Percentiles rank a stretch among this genome's conserved stretches.
Evolutionary conservation across 768 basidiomycete species (phyloP).

Genomic region (Phaeolepiota aurea): DNA sequence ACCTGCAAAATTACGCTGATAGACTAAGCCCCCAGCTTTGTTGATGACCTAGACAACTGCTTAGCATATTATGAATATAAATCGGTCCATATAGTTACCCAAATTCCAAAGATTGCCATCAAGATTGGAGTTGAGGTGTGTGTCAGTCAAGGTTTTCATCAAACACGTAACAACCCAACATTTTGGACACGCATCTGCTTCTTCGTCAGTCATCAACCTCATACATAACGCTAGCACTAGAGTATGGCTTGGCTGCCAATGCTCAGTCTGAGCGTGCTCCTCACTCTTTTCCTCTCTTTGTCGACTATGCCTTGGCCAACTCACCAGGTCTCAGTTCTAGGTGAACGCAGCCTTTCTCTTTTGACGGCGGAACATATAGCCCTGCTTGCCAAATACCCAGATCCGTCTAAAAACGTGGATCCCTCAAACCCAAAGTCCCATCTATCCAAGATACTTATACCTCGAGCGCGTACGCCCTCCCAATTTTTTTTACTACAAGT

Average conservation of each 20-base stretch:
- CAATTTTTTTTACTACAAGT: too few species aligned
- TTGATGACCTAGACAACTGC: slow-evolving; percentile 70
- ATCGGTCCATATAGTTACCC: slow-evolving; percentile 37
- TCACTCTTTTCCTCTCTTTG: slow-evolving; percentile 9
- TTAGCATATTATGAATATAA: slow-evolving; percentile 3
- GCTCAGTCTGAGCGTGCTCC: slow-evolving; percentile 1
- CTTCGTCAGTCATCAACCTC: background rate
- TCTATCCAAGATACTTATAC: slow-evolving; percentile 79
- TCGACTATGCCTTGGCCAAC: background rate
- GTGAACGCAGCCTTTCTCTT: slow-evolving; percentile 28
- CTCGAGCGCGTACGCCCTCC: slow-evolving; percentile 73
- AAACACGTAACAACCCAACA: background rate
- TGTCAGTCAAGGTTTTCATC: background rate
- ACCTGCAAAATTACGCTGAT: slow-evolving; percentile 87
- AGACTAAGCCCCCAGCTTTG: slow-evolving; percentile 95
- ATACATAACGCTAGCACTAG: background rate
- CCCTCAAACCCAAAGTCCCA: slow-evolving; percentile 58
- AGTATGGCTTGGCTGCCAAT: background rate
- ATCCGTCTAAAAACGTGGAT: slow-evolving; percentile 65
- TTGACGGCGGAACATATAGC: slow-evolving; percentile 46
- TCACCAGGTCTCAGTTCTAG: slow-evolving; percentile 26
- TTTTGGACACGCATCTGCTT: background rate
- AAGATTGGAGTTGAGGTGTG: background rate
- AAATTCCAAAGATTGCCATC: slow-evolving; percentile 78
- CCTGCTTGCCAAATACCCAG: slow-evolving; percentile 42